These are phyloP conservation scores for Pythium diclinum DNA, from an alignment of 352 stramenopile genomes.

Conservation along the genomic window DNA sequence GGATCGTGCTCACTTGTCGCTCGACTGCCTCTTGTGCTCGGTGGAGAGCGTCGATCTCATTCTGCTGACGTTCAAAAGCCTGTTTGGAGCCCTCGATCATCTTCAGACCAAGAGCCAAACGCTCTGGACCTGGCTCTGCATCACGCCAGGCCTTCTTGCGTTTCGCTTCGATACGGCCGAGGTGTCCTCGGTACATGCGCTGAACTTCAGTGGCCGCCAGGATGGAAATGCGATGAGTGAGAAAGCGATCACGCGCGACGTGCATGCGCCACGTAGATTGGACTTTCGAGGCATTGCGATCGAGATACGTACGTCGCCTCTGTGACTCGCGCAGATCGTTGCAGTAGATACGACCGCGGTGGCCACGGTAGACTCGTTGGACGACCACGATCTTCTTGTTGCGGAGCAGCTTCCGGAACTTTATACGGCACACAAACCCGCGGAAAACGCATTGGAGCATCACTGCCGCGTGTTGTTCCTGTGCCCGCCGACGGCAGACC, in stretches of 20 bases:
- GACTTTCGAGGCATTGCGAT: slow-evolving; percentile 69
- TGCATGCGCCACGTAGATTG: slow-evolving; percentile 91
- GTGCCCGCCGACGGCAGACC: slow-evolving; percentile 20
- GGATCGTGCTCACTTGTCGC: slow-evolving; percentile 85
- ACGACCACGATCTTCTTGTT: slow-evolving; percentile 46
- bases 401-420: slow-evolving; percentile 41
- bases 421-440: slow-evolving; percentile 54
- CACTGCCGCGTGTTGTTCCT: slow-evolving; percentile 33
- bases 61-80: slow-evolving; percentile 90
- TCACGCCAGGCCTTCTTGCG: slow-evolving; percentile 86
- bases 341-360: slow-evolving; percentile 47
- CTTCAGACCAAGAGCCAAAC: slow-evolving; percentile 85
- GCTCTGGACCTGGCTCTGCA: slow-evolving; percentile 83
- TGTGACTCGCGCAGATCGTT: slow-evolving; percentile 39
- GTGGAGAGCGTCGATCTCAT: slow-evolving; percentile 91
- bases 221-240: slow-evolving; percentile 55
- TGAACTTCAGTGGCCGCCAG: slow-evolving; percentile 89
- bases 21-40: slow-evolving; percentile 89
- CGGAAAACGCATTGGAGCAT: slow-evolving; percentile 67
- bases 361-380: slow-evolving; percentile 72
- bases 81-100: slow-evolving; percentile 93
- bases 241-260: slow-evolving; percentile 57
- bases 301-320: slow-evolving; percentile 38
- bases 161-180: slow-evolving; percentile 61
- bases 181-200: slow-evolving; percentile 82